Evolutionary conservation across 2,329 filamentous ascomycete species (phyloP), one percentile per base, ranked within the genome.

Genomic region (Chalaropsis thielavioides): DNA sequence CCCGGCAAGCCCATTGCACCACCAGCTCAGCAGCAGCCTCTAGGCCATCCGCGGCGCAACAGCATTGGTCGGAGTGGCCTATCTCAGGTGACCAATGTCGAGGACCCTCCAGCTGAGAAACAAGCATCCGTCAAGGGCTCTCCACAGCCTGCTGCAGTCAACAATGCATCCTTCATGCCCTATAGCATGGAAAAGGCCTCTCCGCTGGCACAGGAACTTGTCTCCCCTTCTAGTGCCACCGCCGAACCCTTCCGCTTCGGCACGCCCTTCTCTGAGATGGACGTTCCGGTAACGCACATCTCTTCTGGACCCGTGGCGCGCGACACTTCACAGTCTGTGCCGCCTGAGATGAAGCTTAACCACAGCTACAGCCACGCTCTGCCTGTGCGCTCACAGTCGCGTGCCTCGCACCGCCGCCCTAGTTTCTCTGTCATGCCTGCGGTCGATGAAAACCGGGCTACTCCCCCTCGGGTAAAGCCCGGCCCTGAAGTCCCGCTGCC

Each of bases 191-290:
- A 80, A 15, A 78, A 76, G 69, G 76, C 71, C 1, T 78, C 80
- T 63, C 76, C 81, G 2, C 71, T 77, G 59, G 82, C 81, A 3
- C 80, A 81, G 11, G 83, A 84, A 17, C 76, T 84, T 65, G 79
- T 81, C 68, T 82, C 87, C 2, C 79, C 81, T 0, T 72, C 66
- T 51, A 41, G 41, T 19, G 54, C 54, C 8, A 35, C 44, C 24
- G 78, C 80, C 61, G 82, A 79, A 22, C 78, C 87, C 51, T 92
- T 91, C 75, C 85, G 89, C 64, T 86, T 90, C 68, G 87, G 84
- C n/a, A 95, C 90, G 0, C 91, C 92, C 17, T 89, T 92, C 73
- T 95, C 92, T 1, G 91, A 95, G 72, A 87, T 92, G 80, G 92
- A 96, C 72, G 85, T 92, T 13, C 92, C 92, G 0, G 76, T 95